Evolutionary conservation across 768 basidiomycete species (phyloP).

Genomic region (Xerocomus spinulosus): DNA sequence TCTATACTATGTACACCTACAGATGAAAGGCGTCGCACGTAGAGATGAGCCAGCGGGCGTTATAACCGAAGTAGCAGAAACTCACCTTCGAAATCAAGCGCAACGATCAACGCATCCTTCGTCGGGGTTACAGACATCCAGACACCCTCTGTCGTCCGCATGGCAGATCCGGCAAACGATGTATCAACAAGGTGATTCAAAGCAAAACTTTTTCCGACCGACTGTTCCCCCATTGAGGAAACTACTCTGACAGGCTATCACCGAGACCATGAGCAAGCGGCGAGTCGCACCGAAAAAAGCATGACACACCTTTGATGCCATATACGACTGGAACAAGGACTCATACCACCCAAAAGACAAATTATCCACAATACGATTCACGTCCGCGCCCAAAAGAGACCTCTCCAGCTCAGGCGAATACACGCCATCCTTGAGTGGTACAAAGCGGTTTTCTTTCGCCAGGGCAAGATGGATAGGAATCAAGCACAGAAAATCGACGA

Average conservation of each 20-base stretch:
- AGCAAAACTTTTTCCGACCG: slow-evolving; percentile 57
- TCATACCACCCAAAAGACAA: slow-evolving; percentile 65
- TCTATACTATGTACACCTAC: slow-evolving; percentile 60
- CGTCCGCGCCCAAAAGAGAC: slow-evolving; percentile 53
- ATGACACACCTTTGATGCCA: slow-evolving; percentile 46
- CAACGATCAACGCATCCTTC: slow-evolving; percentile 47
- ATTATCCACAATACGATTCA: slow-evolving; percentile 51
- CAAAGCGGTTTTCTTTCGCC: slow-evolving; percentile 54
- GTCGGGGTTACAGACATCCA: slow-evolving; percentile 68
- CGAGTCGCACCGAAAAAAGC: rapidly evolving
- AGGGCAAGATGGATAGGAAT: slow-evolving; percentile 64
- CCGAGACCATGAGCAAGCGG: not conserved
- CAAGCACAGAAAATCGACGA: slow-evolving; percentile 55
- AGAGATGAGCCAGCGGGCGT: not conserved
- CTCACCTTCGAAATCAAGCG: slow-evolving; percentile 61
- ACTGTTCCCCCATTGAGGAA: slow-evolving; percentile 67
- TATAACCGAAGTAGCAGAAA: not conserved
- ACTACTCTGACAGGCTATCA: slow-evolving; percentile 57
- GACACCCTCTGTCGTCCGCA: slow-evolving; percentile 64
- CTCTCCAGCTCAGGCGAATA: slow-evolving; percentile 47
- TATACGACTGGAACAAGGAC: slow-evolving; percentile 57
- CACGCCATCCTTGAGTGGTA: slow-evolving; percentile 58
- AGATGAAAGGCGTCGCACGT: not conserved
- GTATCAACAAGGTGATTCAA: slow-evolving; percentile 60
- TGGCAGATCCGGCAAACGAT: slow-evolving; percentile 61